Base-by-base conservation (phyloP, 768 basidiomycete genomes). In the Calocybe gangraenosa region DNA sequence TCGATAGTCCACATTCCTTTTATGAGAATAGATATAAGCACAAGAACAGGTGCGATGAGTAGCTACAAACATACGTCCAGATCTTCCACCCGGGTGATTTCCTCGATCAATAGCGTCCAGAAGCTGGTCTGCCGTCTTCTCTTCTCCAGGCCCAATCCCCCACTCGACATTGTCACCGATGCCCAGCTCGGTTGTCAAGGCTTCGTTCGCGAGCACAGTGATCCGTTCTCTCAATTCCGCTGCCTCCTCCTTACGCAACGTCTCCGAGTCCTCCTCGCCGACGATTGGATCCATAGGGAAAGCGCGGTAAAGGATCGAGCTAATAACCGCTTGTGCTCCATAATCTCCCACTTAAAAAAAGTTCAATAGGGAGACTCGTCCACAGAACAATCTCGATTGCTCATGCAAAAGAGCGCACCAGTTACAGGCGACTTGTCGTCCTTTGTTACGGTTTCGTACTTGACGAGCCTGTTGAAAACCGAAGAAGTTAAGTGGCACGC, bases 361-460 rank as follows among this genome's bases (percentile, higher is more conserved):
- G 28, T 34, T 19, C 31, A 47, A 21, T 40, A 8, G 23, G 28
- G 22, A 30, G 17, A n/a, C 18, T 45, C 20, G 32, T 42, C 30
- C 8, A 31, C 14, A 14, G 14, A 31, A 14, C 30, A 31, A 8
- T 14, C 30, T 31, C 14, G n/a, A n/a, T n/a, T n/a, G n/a, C n/a
- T n/a, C n/a, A n/a, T n/a, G n/a, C n/a, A n/a, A n/a, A n/a, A 13
- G 28, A 20, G 53, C 71, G 40, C 48, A 87, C 90, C 84, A 10
- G 92, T 94, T 1, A 95, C 92, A 8, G 92, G 92, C 1, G 85
- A 87, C 64, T 93, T 93, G 70, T 99, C 95, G 20, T 76, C 82
- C 62, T 99, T 97, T 38, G 83, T 83, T 31, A 94, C 69, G 0
- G 88, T 92, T 64, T 95, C 95, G 54, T 81, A 81, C 50, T 81